Conservation (phyloP, 2,329 filamentous ascomycete genomes). For the Chaetomium strumarium region DNA sequence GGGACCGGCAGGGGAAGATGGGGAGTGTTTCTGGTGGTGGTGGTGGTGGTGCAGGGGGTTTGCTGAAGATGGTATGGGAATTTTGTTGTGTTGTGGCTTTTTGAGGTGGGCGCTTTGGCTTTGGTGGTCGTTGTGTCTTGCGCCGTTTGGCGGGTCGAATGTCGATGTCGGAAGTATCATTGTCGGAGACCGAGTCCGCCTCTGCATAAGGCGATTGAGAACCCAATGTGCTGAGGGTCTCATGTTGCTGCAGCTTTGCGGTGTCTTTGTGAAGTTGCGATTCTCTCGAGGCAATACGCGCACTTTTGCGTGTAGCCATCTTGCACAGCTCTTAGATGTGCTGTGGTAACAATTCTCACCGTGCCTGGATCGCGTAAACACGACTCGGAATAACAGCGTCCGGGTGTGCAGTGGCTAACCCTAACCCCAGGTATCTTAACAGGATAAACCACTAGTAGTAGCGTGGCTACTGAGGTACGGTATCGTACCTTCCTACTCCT, state of each 20-base stretch:
- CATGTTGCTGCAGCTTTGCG: background rate
- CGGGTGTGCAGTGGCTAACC: no score
- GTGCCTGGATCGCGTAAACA: no score
- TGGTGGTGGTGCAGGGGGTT: background rate
- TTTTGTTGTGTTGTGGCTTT: background rate
- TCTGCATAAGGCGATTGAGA: background rate
- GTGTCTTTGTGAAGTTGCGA: background rate
- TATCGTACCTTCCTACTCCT: no score
- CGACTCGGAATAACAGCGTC: no score
- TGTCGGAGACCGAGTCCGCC: background rate
- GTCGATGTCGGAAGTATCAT: background rate
- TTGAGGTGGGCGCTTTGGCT: background rate
- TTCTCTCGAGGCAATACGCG: background rate
- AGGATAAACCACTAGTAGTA: no score
- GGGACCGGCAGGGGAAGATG: conserved; percentile 21
- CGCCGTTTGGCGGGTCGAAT: conserved; percentile 1
- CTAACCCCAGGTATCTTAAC: no score
- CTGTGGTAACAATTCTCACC: no score
- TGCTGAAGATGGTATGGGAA: background rate
- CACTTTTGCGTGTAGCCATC: background rate
- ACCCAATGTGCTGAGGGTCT: background rate
- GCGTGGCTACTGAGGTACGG: no score
- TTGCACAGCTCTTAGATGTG: no score
- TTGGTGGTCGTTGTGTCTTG: background rate
- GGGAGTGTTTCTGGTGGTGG: background rate